Evolutionary conservation across 2,329 filamentous ascomycete genomes (phyloP).

Genomic region (Aquanectria penicillioides): DNA sequence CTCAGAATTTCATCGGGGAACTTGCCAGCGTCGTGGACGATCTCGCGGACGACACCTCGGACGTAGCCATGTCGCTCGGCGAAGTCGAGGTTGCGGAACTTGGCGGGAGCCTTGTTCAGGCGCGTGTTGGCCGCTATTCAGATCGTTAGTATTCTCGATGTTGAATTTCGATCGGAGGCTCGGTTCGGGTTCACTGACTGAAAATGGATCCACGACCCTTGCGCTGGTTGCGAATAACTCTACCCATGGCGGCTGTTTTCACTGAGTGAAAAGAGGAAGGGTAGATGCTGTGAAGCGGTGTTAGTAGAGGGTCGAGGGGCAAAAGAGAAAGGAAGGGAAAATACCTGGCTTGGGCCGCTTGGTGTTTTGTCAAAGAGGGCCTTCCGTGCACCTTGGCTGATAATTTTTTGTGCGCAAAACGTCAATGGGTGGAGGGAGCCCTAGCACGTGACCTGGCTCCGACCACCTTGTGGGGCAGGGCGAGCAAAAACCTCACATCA

Average conservation of each 20-base stretch:
- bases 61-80: constrained; percentile 98
- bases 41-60: constrained; percentile 97
- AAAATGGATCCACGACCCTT: constrained; percentile 69
- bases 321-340: constrained; percentile 38
- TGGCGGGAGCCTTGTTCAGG: constrained; percentile 85
- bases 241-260: constrained; percentile 60
- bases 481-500: not conserved
- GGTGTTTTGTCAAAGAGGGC: constrained; percentile 50
- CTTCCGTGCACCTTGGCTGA: constrained; percentile 39
- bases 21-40: constrained; percentile 94
- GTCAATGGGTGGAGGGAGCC: constrained; percentile 42
- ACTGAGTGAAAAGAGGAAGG: constrained; percentile 47
- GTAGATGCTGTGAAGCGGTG: constrained; percentile 45
- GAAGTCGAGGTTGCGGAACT: constrained; percentile 97
- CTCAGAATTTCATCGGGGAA: constrained; percentile 37
- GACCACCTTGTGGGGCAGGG: constrained; percentile 15
- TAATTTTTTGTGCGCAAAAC: constrained; percentile 53
- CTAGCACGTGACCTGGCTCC: constrained; percentile 49
- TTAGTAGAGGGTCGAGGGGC: constrained; percentile 43
- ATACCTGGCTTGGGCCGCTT: constrained; percentile 55
- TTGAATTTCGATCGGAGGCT: constrained; percentile 37
- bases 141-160: constrained; percentile 44
- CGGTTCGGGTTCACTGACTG: constrained; percentile 54
- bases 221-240: constrained; percentile 74
- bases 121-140: constrained; percentile 79